Evolutionary conservation across 139 green algal species (phyloP), one percentile per base, ranked within the genome.

Genomic region (Chlamydomonas applanata): DNA sequence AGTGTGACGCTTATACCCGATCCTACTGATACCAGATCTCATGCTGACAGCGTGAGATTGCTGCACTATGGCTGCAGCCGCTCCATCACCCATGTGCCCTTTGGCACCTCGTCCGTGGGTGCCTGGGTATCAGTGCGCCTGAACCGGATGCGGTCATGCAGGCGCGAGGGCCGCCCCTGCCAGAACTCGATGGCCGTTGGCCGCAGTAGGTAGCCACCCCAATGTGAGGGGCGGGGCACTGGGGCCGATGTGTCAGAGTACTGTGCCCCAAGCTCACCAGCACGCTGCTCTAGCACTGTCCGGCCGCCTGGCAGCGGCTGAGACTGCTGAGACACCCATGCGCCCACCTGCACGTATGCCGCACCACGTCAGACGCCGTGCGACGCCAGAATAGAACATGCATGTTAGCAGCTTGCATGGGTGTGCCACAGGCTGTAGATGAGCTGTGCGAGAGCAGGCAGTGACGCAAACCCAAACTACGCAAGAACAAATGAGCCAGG

Each of bases 111-210:
- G 52, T 69, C 46, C 40, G 45, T 14, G 11, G 34, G 29, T 46
- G 16, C n/a, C 2, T 57, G 17, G n/a, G 29, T 44, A 13, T 73
- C 20, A 40, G n/a, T 14, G 13, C 69, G 53, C 27, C 33, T 71
- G 75, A 89, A 96, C 13, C 60, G 60, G 57, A 97, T 81, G 27
- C 93, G 85, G 74, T 98, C 94, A 71, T 98, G 93, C 75, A 97
- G 79, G 19, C 93, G 85, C 25, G 67, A 85, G 35, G 84, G 79
- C 29, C 89, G 79, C 9, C 93, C 93, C 79, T 97, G 90, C 93
- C 93, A 98, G 67, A 98, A 98, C 79, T 98, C 93, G 2, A 97
- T 74, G 0, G 20, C 20, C 0, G 73, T 62, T 2, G 93, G 94
- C 4, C 78, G 72, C 32, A 98, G 74, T 29, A 92, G 69, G 72